Percentiles rank a stretch among this genome's conserved stretches.
These are phyloP conservation scores for Candida sakaeoensis DNA, from an alignment of 805 yeast genomes.

Conservation along the genomic window DNA sequence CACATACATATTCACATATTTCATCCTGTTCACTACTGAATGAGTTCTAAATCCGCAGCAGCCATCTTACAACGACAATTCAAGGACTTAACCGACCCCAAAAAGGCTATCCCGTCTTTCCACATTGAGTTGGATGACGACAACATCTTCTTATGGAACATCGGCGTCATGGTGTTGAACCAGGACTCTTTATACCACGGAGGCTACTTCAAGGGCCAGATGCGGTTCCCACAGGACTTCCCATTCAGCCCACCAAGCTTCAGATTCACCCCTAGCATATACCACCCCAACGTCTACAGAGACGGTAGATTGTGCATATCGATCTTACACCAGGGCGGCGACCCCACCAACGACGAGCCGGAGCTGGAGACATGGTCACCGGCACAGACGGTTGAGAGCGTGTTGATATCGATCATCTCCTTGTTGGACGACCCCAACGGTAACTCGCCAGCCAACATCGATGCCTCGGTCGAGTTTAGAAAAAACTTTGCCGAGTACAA, in stretches of 20 bases:
- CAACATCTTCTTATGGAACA: conserved; percentile 65
- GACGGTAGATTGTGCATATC: conserved; percentile 94
- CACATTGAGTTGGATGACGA: conserved; percentile 63
- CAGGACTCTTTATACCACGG: conserved; percentile 90
- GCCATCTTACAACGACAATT: conserved; percentile 88
- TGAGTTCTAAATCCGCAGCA: conserved; percentile 63
- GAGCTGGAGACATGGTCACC: conserved; percentile 94
- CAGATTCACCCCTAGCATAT: conserved; percentile 88
- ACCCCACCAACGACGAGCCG: conserved; percentile 84
- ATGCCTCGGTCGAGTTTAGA: conserved; percentile 89
- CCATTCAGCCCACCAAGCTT: conserved; percentile 93
- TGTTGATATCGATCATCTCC: conserved; percentile 84
- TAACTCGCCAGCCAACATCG: conserved; percentile 92
- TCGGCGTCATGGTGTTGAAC: conserved; percentile 89
- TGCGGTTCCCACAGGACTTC: conserved; percentile 88
- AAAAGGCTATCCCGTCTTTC: conserved; percentile 58
- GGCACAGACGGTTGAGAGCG: conserved; percentile 88
- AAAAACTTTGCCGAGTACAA: conserved; percentile 75
- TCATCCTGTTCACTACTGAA: conserved; percentile 11
- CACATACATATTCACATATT: no score
- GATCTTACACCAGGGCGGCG: conserved; percentile 88
- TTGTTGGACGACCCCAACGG: conserved; percentile 91
- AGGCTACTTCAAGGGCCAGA: conserved; percentile 90
- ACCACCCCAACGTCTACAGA: conserved; percentile 91
- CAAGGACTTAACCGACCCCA: conserved; percentile 90